Percentiles rank a stretch among this genome's conserved stretches.
phyloP scores from a whole-genome alignment of 1,284 basidiomycete species.

The Calocybe gambosa region DNA sequence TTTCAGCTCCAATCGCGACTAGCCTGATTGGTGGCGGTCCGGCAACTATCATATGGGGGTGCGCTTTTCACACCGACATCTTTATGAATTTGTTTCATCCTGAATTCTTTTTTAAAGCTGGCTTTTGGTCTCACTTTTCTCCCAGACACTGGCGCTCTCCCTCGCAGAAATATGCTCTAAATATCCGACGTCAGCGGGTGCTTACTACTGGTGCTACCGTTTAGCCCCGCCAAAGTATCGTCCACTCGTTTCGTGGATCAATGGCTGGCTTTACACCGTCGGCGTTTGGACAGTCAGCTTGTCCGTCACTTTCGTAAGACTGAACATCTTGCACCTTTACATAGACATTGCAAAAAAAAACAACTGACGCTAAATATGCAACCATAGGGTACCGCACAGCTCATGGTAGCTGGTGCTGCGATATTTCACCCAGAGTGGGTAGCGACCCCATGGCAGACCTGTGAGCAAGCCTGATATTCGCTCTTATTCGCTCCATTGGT shows the following conservation, averaged over 20 bases:
- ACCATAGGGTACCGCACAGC: constrained; percentile 41
- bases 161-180: constrained; percentile 50
- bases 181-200: constrained; percentile 52
- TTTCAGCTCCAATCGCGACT: constrained; percentile 47
- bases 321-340: background rate
- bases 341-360: background rate
- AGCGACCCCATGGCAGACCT: constrained; percentile 45
- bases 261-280: constrained; percentile 51
- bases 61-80: constrained; percentile 5
- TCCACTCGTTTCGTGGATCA: constrained; percentile 46
- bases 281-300: constrained; percentile 50
- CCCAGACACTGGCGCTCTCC: constrained; percentile 41
- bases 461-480: constrained; percentile 22
- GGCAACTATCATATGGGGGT: constrained; percentile 50
- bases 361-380: background rate
- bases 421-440: constrained; percentile 48
- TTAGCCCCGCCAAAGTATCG: constrained; percentile 38
- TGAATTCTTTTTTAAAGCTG: constrained; percentile 28
- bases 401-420: constrained; percentile 42
- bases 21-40: constrained; percentile 48
- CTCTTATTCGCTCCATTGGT: background rate
- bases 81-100: background rate
- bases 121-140: constrained; percentile 40
- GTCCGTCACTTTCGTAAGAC: constrained; percentile 46
- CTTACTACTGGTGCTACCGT: constrained; percentile 54